Conservation (phyloP, 345 rosid species). For the Ceriops decandra region DNA sequence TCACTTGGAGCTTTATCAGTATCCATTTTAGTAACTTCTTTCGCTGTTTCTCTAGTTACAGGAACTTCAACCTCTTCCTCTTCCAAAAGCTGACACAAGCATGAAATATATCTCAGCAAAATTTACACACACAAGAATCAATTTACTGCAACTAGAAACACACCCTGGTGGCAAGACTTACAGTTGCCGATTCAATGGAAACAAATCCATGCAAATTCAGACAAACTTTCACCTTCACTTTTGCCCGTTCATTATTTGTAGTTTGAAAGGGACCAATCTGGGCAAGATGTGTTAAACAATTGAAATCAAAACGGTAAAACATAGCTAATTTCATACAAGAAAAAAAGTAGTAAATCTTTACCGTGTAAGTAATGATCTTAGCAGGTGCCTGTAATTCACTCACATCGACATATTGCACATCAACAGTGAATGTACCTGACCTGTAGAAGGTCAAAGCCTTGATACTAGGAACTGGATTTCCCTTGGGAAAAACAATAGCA, state of each 20-base stretch:
- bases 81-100: conserved; percentile 66
- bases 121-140: neutral
- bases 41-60: conserved; percentile 51
- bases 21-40: conserved; percentile 66
- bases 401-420: conserved; percentile 59
- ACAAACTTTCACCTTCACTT: conserved; percentile 72
- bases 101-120: neutral
- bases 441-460: conserved; percentile 73
- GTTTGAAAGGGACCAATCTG: conserved; percentile 88
- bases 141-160: neutral
- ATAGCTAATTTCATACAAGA: no score
- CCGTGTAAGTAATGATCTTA: conserved; percentile 71
- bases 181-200: conserved; percentile 67
- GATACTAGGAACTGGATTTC: conserved; percentile 70
- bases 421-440: conserved; percentile 56
- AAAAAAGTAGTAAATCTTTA: conserved; percentile 15
- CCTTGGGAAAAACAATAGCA: conserved; percentile 68
- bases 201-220: conserved; percentile 77
- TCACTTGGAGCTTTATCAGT: conserved; percentile 58
- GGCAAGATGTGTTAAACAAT: conserved; percentile 1
- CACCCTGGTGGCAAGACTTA: conserved; percentile 31
- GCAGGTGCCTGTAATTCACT: conserved; percentile 53
- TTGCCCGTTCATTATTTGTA: conserved; percentile 53
- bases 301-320: no score
- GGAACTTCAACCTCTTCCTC: conserved; percentile 91